These are phyloP conservation scores for Coemansia sp. DNA, from an alignment of 192 early-diverging fungal species.

Conservation along the genomic window DNA sequence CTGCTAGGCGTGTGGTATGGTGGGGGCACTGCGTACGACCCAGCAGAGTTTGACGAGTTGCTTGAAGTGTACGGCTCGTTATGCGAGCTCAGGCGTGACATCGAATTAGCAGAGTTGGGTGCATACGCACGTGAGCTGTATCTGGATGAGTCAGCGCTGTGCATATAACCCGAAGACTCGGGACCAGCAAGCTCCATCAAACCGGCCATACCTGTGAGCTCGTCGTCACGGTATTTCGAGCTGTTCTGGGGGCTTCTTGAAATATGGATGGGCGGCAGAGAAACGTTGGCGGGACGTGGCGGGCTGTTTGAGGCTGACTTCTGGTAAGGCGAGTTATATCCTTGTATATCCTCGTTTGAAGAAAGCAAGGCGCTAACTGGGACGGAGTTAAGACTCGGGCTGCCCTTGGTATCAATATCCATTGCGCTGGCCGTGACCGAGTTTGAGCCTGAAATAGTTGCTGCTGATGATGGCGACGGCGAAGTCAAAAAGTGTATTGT, in stretches of 20 bases:
- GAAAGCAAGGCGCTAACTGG: constrained; percentile 39
- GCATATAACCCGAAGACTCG: constrained; percentile 13
- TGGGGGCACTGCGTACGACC: constrained; percentile 12
- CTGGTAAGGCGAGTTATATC: constrained; percentile 9
- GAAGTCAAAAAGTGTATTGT: constrained; percentile 50
- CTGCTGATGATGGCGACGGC: constrained; percentile 28
- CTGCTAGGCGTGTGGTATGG: constrained; percentile 9
- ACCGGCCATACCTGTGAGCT: constrained; percentile 49
- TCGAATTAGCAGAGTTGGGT: not conserved
- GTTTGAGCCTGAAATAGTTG: constrained; percentile 3
- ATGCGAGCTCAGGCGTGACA: constrained; percentile 11
- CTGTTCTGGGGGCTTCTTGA: constrained; percentile 1
- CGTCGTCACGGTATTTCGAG: constrained; percentile 43
- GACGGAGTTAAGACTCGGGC: constrained; percentile 20
- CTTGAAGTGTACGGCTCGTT: constrained; percentile 32
- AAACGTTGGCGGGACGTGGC: constrained; percentile 22
- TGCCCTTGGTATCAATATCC: constrained; percentile 17
- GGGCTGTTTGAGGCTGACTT: constrained; percentile 19
- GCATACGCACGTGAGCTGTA: constrained; percentile 9
- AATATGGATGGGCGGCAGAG: constrained; percentile 34
- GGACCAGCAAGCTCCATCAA: constrained; percentile 51
- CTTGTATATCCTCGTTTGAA: constrained; percentile 14
- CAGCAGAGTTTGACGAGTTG: constrained; percentile 36
- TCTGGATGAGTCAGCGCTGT: constrained; percentile 19
- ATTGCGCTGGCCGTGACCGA: constrained; percentile 15